A percentile compares a stretch with the other conserved stretches of the same genome.
phyloP scores from a whole-genome alignment of 163 green algal species.

The Picocystis sp. region DNA sequence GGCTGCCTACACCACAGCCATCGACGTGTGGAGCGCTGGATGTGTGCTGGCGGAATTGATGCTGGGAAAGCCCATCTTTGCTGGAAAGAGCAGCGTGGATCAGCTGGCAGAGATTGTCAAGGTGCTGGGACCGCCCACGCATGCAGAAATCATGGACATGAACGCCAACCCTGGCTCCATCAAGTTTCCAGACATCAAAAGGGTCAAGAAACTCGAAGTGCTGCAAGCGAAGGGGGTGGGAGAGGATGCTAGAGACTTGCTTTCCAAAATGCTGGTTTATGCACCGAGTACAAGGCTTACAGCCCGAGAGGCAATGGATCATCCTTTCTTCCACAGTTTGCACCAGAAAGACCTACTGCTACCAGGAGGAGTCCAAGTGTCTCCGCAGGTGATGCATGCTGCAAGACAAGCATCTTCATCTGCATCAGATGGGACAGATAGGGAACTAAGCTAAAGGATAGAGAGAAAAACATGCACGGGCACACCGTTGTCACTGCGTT shows the following conservation, averaged over 20 bases:
- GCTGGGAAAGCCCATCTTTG: conserved; percentile 52
- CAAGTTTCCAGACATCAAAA: conserved; percentile 97
- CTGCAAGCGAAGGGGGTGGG: conserved; percentile 1
- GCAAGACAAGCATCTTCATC: too few species aligned
- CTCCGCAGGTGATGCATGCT: too few species aligned
- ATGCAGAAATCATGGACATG: conserved; percentile 94
- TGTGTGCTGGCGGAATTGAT: conserved; percentile 97
- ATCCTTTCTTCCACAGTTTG: conserved; percentile 5
- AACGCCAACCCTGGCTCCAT: conserved; percentile 99
- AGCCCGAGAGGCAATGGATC: conserved; percentile 2
- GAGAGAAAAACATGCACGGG: too few species aligned
- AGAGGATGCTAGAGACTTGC: conserved; percentile 1
- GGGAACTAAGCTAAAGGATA: too few species aligned
- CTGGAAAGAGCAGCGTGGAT: conserved; percentile 68
- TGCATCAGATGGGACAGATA: too few species aligned
- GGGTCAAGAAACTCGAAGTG: conserved; percentile 1
- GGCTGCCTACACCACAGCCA: conserved; percentile 92
- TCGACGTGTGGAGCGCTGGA: conserved; percentile 93
- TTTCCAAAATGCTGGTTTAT: conserved; percentile 5
- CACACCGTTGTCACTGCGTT: too few species aligned
- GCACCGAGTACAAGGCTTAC: conserved; percentile 1
- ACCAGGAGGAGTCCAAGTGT: too few species aligned
- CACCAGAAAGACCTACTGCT: neutral
- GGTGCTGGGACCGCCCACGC: conserved; percentile 74
- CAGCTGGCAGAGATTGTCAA: conserved; percentile 99